Percentiles rank a stretch among this genome's conserved stretches.
Conservation (phyloP, 2,329 filamentous ascomycete species). For the Aspergillus aculeatus region DNA sequence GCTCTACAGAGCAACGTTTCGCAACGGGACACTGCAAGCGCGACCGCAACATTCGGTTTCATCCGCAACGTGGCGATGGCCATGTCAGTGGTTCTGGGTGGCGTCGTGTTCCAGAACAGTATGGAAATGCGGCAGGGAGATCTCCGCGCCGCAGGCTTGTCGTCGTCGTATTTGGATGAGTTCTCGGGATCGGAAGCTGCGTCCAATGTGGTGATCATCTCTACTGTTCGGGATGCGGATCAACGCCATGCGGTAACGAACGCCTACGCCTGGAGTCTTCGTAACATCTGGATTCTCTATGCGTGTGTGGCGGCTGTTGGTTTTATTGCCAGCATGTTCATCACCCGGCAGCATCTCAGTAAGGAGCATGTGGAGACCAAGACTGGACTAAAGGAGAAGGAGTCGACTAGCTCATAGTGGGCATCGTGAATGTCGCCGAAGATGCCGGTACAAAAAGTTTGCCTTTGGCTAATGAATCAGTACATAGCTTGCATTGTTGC, state of each 20-base stretch:
- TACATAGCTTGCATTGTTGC: neutral
- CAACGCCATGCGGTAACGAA: slow-evolving; percentile 44
- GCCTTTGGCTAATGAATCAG: neutral
- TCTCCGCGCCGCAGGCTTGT: slow-evolving; percentile 54
- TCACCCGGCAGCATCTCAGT: slow-evolving; percentile 21
- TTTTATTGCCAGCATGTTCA: slow-evolving; percentile 34
- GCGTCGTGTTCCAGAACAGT: slow-evolving; percentile 74
- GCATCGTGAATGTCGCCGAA: neutral
- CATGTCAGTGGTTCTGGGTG: slow-evolving; percentile 68
- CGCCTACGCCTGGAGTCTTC: slow-evolving; percentile 51
- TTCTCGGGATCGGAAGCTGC: slow-evolving; percentile 47
- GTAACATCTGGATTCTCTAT: slow-evolving; percentile 48
- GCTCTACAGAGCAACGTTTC: slow-evolving; percentile 54
- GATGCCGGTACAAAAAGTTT: neutral
- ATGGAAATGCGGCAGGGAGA: slow-evolving; percentile 21
- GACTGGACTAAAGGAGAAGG: slow-evolving; percentile 22
- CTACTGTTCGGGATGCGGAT: slow-evolving; percentile 36
- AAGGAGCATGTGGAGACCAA: slow-evolving; percentile 23
- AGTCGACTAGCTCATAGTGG: neutral
- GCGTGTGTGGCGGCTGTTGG: slow-evolving; percentile 28
- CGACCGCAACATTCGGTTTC: slow-evolving; percentile 54
- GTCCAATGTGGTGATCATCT: slow-evolving; percentile 48
- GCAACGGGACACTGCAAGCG: slow-evolving; percentile 50
- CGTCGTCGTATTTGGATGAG: slow-evolving; percentile 19
- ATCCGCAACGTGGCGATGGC: slow-evolving; percentile 68